phyloP scores from a whole-genome alignment of 2,329 filamentous ascomycete genomes.

The Diaporthe sp. region DNA sequence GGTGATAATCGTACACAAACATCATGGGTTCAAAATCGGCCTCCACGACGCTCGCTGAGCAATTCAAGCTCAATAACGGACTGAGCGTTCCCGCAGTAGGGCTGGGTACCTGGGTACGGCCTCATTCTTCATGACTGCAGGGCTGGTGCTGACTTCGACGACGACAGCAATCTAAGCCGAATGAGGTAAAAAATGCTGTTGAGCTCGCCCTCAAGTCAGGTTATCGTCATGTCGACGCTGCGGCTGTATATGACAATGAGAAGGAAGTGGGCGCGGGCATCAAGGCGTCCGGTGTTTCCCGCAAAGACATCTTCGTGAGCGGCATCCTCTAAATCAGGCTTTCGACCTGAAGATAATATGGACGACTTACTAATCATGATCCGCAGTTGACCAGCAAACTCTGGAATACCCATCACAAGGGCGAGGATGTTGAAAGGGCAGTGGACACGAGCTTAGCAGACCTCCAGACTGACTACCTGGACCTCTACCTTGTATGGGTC shows the following conservation, averaged over 20 bases:
- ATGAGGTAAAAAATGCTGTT: constrained; percentile 67
- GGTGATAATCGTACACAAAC: not conserved
- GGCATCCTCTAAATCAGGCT: not conserved
- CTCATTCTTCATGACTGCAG: not conserved
- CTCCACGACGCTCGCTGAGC: constrained; percentile 31
- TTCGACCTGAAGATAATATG: not conserved
- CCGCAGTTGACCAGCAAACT: constrained; percentile 63
- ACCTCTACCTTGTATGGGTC: constrained; percentile 58
- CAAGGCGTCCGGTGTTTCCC: constrained; percentile 50
- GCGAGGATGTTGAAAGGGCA: constrained; percentile 56
- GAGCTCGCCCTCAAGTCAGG: constrained; percentile 53
- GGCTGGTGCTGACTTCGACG: constrained; percentile 2
- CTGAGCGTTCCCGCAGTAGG: constrained; percentile 33
- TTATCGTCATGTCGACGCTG: constrained; percentile 56
- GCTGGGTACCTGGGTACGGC: constrained; percentile 40
- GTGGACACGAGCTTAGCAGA: constrained; percentile 58
- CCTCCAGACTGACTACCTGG: constrained; percentile 59
- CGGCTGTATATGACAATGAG: constrained; percentile 53
- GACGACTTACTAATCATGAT: not conserved
- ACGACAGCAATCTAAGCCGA: constrained; percentile 55
- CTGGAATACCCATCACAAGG: constrained; percentile 65
- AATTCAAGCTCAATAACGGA: constrained; percentile 38
- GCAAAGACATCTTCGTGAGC: constrained; percentile 49
- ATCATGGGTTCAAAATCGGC: not conserved
- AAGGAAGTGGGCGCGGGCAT: constrained; percentile 52